Base-by-base conservation (phyloP, 1,139 yeast genomes). In the Yamadazyma membranifaciens region DNA sequence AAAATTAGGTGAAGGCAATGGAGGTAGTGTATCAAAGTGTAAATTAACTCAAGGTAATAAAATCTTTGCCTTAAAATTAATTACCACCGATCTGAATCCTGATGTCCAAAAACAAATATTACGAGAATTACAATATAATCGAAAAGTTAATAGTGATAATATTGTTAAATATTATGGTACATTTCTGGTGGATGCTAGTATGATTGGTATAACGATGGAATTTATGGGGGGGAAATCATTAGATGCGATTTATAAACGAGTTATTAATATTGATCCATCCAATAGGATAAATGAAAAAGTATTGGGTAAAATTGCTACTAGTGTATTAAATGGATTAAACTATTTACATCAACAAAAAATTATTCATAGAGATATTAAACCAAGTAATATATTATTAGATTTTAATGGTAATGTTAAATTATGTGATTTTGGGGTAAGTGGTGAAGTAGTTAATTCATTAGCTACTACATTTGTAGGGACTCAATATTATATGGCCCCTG, bases 381-480 rank as follows among this genome's bases (percentile, higher is more conserved):
- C 98, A 1, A 95, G 89, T 47, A 92, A 92, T 59, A 88, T 92
- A 43, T 63, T 92, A 43, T 63, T 92, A 22, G 92, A 87, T 55
- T 61, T 65, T 2, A 54, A 67, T 9, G 98, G 98, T 3, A 83
- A 86, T 54, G 91, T 91, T 39, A 92, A 92, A 60, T 69, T 92
- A 36, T 92, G 98, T 65, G 98, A 92, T 66, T 92, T 92, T 67
- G 98, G 98, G n/a, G 98, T 92, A 27, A 84, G 95, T 54, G 98
- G 98, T 9, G 96, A 89, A 56, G 96, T 92, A 11, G 97, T 91
- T 17, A 85, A 91, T 60, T 88, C 97, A 0, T 68, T 92, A 37
- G 98, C 98, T 2, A 87, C 96, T 1, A 92, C 98, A 0, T 92
- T 91, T 58, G 94, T 96, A 0, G 98, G 98, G 0, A 92, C 98